Evolutionary conservation across 2,329 filamentous ascomycete species (phyloP), one percentile per base, ranked within the genome.

Genomic region (Fusarium sp.): DNA sequence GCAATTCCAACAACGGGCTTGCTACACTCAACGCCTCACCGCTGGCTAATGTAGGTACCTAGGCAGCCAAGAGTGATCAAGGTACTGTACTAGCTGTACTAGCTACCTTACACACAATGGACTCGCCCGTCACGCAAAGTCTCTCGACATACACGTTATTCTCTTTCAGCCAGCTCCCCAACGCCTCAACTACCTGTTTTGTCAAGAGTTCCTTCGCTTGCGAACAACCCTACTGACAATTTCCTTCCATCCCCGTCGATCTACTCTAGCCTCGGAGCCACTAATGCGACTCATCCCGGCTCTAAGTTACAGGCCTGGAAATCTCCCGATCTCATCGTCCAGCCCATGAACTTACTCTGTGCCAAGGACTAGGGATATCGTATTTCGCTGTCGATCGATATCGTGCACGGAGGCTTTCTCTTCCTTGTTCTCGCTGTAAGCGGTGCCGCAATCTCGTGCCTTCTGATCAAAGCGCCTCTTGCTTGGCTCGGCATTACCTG

Each of bases 231-330:
- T 44, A 45, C 31, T n/a, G 35, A 31, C 58, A 49, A 41, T 61
- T 50, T 40, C 61, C 63, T 31, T 28, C 26, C 6, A 28, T 7
- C 26, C 28, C 26, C 34, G 41, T 49, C 44, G 22, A 42, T 26
- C 15, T 46, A 39, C 62, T 49, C 53, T 56, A 60, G 49, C 53
- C 57, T 53, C 53, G 32, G 43, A 26, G 62, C 55, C 65, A 68
- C 68, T 71, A 71, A 71, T 70, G 67, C 65, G 60, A 65, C 60
- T 70, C 68, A 70, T 68, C 65, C 68, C 40, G 54, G 59, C 32
- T 58, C 42, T 19, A 19, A 19, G 19, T 19, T 53, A 55, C 34
- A 51, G 31, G 31, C 35, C 51, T 58, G 38, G 41, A 44, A 52
- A 53, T 43, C 41, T 62, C 35, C 47, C 45, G 44, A 64, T 64